Evolutionary conservation across 768 basidiomycete genomes (phyloP).

Genomic region (Leccinum fibrillosum): DNA sequence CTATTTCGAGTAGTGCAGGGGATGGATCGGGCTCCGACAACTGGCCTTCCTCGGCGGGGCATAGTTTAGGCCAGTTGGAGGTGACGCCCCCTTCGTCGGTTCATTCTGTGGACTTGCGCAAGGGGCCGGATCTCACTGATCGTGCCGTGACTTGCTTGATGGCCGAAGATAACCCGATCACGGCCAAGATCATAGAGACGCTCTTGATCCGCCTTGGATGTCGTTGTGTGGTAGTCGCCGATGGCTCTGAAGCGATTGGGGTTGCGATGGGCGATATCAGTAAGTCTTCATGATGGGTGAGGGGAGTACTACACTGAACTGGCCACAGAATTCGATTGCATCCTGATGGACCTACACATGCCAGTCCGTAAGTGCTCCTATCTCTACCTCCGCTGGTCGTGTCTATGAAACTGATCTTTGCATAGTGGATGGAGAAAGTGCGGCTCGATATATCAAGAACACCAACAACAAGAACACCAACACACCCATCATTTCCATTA

Average conservation of each 20-base stretch:
- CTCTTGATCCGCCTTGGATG: constrained; percentile 91
- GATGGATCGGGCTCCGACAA: constrained; percentile 77
- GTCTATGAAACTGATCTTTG: constrained; percentile 9
- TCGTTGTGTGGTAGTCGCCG: constrained; percentile 93
- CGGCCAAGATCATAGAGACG: constrained; percentile 96
- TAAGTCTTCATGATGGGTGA: constrained; percentile 40
- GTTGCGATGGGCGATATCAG: constrained; percentile 98
- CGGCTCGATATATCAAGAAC: constrained; percentile 95
- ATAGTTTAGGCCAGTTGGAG: constrained; percentile 52
- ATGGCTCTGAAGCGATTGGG: constrained; percentile 95
- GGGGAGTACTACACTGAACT: neutral
- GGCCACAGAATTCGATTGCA: constrained; percentile 83
- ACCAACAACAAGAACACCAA: constrained; percentile 93
- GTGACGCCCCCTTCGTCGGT: constrained; percentile 78
- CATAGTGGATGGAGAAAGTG: constrained; percentile 90
- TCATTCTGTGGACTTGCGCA: constrained; percentile 77
- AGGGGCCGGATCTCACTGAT: constrained; percentile 75
- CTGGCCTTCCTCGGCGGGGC: constrained; percentile 58
- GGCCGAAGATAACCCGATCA: constrained; percentile 98
- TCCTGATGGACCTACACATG: constrained; percentile 95
- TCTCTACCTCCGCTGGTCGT: neutral
- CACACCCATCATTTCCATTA: constrained; percentile 91
- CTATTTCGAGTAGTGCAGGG: constrained; percentile 78
- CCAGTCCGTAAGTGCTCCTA: constrained; percentile 67
- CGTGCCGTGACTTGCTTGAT: constrained; percentile 91